phyloP scores from a whole-genome alignment of 2,329 filamentous ascomycete genomes.

The Xylariales sp. region DNA sequence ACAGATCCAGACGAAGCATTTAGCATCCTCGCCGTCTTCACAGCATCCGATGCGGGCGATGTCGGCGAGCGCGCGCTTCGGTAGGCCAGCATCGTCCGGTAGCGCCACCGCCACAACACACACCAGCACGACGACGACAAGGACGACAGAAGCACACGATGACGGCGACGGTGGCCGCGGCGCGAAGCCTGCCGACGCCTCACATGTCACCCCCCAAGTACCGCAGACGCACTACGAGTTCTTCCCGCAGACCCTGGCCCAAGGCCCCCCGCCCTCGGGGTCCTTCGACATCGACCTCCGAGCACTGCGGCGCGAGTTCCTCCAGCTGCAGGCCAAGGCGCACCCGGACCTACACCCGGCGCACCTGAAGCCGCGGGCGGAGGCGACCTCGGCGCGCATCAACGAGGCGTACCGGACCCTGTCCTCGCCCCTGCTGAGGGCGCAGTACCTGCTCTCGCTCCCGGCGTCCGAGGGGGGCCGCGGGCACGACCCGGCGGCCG shows the following conservation, averaged over 20 bases:
- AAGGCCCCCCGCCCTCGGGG: slow-evolving; percentile 72
- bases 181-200: no score
- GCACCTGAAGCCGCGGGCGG: slow-evolving; percentile 56
- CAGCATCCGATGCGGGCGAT: no score
- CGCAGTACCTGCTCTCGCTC: slow-evolving; percentile 77
- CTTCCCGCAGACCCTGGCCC: slow-evolving; percentile 75
- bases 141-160: no score
- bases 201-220: background rate
- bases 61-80: no score
- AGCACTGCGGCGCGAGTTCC: slow-evolving; percentile 76
- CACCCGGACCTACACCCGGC: slow-evolving; percentile 68
- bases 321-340: slow-evolving; percentile 71
- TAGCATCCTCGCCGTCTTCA: no score
- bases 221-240: slow-evolving; percentile 72
- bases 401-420: slow-evolving; percentile 92
- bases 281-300: slow-evolving; percentile 70
- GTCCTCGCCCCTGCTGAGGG: slow-evolving; percentile 69
- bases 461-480: no score
- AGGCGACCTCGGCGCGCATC: slow-evolving; percentile 75
- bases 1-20: no score
- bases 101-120: no score
- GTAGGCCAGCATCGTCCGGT: no score
- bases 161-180: no score
- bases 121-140: no score
- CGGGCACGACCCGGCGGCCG: slow-evolving; percentile 73